phyloP scores from a whole-genome alignment of 208 protist species.

The Histomonas meleagridis region DNA sequence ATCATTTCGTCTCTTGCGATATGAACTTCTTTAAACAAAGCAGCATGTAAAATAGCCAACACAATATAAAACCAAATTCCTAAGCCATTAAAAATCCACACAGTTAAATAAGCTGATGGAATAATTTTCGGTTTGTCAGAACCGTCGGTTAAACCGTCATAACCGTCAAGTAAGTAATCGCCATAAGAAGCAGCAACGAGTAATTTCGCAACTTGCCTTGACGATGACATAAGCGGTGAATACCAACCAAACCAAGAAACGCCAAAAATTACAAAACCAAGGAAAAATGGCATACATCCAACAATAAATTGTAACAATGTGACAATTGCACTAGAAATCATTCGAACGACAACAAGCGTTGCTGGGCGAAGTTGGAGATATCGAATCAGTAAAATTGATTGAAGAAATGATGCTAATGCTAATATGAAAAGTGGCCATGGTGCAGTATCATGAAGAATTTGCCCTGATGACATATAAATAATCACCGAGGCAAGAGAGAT shows the following conservation, averaged over 20 bases:
- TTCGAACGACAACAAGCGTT: neutral
- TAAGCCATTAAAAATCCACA: neutral
- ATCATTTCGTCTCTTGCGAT: too few species aligned
- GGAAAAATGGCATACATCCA: neutral
- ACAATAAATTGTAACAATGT: neutral
- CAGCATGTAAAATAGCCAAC: constrained; percentile 12
- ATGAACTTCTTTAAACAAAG: too few species aligned
- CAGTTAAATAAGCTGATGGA: neutral
- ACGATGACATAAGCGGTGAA: neutral
- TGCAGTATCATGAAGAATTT: neutral
- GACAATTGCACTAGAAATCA: neutral
- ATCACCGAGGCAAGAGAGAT: neutral
- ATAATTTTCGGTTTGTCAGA: neutral
- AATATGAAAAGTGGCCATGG: neutral
- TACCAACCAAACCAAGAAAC: constrained; percentile 19
- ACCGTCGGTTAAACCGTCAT: neutral
- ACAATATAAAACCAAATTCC: constrained; percentile 13
- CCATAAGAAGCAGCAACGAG: neutral
- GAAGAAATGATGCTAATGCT: neutral
- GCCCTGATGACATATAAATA: neutral
- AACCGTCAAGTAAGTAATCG: constrained; percentile 26
- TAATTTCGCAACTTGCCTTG: neutral
- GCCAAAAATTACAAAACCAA: neutral
- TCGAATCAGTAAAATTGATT: neutral
- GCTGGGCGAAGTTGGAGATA: neutral